Percentiles rank a stretch among this genome's conserved stretches.
phyloP scores from a whole-genome alignment of 2,329 filamentous ascomycete genomes.

The Ilyonectria robusta region DNA sequence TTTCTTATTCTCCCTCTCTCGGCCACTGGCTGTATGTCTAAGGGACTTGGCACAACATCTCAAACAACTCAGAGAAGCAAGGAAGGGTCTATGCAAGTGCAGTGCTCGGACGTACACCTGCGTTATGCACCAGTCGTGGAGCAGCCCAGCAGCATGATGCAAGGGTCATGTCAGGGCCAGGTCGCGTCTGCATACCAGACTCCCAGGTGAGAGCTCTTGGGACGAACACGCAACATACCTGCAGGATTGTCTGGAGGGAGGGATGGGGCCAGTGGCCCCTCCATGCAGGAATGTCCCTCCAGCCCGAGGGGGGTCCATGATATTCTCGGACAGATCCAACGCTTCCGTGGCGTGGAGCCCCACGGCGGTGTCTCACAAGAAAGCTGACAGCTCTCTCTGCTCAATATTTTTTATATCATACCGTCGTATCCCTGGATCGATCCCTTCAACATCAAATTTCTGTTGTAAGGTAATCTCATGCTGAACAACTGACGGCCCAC shows the following conservation, averaged over 20 bases:
- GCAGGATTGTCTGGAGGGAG: constrained; percentile 44
- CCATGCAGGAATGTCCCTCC: constrained; percentile 49
- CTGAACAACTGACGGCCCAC: constrained; percentile 39
- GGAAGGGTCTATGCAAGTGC: constrained; percentile 16
- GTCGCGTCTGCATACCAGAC: constrained; percentile 43
- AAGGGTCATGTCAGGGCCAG: constrained; percentile 45
- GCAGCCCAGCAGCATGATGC: constrained; percentile 34
- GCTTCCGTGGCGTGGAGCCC: constrained; percentile 40
- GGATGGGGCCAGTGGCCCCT: constrained; percentile 40
- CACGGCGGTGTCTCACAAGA: constrained; percentile 46
- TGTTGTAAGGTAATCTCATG: constrained; percentile 44
- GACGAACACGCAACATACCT: constrained; percentile 38
- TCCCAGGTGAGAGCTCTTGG: constrained; percentile 36
- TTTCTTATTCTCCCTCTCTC: constrained; percentile 30
- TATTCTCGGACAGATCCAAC: constrained; percentile 39
- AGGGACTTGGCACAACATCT: constrained; percentile 19
- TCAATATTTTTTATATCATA: constrained; percentile 49
- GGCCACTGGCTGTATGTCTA: constrained; percentile 18
- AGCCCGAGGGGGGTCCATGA: constrained; percentile 43
- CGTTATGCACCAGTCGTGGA: not conserved
- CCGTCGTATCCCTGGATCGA: constrained; percentile 45
- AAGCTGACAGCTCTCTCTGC: constrained; percentile 39
- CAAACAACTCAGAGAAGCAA: constrained; percentile 19
- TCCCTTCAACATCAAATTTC: constrained; percentile 36
- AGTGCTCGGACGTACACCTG: constrained; percentile 17